Evolutionary conservation across 192 early-diverging fungal genomes (phyloP).

Genomic region (Glomus cerebriforme): DNA sequence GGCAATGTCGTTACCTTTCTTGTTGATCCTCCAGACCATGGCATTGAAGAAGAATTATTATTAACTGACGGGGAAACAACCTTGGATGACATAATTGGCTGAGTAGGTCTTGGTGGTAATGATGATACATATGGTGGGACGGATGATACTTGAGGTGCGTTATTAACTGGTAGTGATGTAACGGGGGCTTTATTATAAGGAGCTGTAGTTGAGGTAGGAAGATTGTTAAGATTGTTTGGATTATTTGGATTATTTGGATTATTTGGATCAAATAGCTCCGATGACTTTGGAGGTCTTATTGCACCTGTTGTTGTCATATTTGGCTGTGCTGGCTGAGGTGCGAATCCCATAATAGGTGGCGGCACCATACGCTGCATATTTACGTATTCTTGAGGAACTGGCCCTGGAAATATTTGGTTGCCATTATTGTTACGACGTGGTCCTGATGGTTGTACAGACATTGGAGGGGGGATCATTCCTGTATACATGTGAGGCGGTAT

Average conservation of each 20-base stretch:
- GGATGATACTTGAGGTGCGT: background rate
- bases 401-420: constrained; percentile 10
- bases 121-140: background rate
- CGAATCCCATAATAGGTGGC: constrained; percentile 16
- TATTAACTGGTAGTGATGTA: background rate
- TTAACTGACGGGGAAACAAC: background rate
- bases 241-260: background rate
- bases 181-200: background rate
- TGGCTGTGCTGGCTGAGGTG: background rate
- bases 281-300: constrained; percentile 28
- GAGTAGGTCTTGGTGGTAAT: background rate
- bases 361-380: constrained; percentile 12
- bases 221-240: constrained; percentile 9
- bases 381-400: constrained; percentile 1
- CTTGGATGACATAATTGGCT: background rate
- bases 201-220: background rate
- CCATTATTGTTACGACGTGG: constrained; percentile 19
- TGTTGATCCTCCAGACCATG: background rate
- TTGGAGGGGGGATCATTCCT: constrained; percentile 2
- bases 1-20: background rate
- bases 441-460: background rate
- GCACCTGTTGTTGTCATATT: background rate
- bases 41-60: background rate
- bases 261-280: constrained; percentile 32
- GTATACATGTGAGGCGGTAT: constrained; percentile 13